phyloP scores from a whole-genome alignment of 176 grass and related monocot species.

The Pontederia paniculata region DNA sequence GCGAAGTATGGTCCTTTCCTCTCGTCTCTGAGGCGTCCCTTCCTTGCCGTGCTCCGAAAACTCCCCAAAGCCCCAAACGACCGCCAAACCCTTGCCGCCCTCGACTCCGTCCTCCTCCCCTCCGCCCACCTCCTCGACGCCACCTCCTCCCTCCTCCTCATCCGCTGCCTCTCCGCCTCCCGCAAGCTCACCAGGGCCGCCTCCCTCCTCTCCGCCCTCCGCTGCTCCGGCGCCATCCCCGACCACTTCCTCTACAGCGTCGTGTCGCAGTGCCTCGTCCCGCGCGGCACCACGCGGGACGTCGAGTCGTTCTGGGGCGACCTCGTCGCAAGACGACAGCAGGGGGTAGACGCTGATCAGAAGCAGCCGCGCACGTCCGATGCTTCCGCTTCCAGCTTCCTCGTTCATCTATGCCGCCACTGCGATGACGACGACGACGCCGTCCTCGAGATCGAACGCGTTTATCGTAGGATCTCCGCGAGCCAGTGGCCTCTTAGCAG shows the following conservation, averaged over 20 bases:
- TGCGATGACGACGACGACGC: not conserved
- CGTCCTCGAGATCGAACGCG: constrained; percentile 6
- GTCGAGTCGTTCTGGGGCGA: constrained; percentile 18
- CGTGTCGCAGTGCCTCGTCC: constrained; percentile 12
- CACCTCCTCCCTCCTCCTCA: constrained; percentile 14
- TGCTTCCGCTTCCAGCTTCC: constrained; percentile 5
- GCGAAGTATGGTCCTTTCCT: too few relatives aligned
- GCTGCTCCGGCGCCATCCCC: not conserved
- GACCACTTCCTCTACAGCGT: constrained; percentile 16
- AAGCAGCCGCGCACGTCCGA: not conserved
- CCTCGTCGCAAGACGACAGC: not conserved
- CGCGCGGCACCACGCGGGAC: not conserved
- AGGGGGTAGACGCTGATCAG: not conserved
- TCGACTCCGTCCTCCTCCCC: constrained; percentile 6
- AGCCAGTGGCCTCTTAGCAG: constrained; percentile 3
- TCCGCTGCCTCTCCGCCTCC: constrained; percentile 9
- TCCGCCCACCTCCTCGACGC: constrained; percentile 1
- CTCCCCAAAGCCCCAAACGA: not conserved
- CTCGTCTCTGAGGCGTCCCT: too few relatives aligned
- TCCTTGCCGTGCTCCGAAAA: not conserved
- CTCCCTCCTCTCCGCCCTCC: not conserved
- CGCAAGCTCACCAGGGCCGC: constrained; percentile 11
- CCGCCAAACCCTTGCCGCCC: not conserved
- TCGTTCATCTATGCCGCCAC: constrained; percentile 4
- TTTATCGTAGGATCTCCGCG: constrained; percentile 2